Conservation (phyloP, 2,329 filamentous ascomycete species). For the Ascochyta rabiei region DNA sequence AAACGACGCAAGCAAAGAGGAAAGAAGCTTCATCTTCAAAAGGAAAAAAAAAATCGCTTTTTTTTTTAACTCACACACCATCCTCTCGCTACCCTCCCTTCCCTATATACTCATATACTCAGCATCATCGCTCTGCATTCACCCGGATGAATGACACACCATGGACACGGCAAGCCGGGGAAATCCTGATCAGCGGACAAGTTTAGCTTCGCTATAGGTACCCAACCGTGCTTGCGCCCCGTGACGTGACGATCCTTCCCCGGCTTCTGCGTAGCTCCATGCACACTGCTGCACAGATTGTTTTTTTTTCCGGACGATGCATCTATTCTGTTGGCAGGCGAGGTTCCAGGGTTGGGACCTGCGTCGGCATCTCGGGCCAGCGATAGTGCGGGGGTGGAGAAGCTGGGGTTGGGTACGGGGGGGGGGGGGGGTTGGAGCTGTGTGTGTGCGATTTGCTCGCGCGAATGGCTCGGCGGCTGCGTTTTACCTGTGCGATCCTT, state of each 20-base stretch:
- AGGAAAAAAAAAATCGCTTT: too few relatives aligned
- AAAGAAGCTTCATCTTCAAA: constrained; percentile 25
- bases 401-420: too few relatives aligned
- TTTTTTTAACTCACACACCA: too few relatives aligned
- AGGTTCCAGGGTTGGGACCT: constrained; percentile 5
- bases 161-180: not conserved
- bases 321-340: constrained; percentile 4
- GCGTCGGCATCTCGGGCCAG: constrained; percentile 26
- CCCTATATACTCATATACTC: constrained; percentile 13
- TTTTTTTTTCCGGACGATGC: not conserved
- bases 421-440: too few relatives aligned
- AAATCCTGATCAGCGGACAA: constrained; percentile 2
- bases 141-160: constrained; percentile 3
- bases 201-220: constrained; percentile 1
- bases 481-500: not conserved
- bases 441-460: too few relatives aligned
- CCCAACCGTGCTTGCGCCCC: not conserved
- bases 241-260: not conserved
- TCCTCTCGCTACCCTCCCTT: too few relatives aligned
- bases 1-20: constrained; percentile 13
- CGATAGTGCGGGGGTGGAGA: constrained; percentile 19
- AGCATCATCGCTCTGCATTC: constrained; percentile 7
- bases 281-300: not conserved
- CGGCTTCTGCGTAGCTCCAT: not conserved
- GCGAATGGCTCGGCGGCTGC: too few relatives aligned